Conservation (phyloP, 208 protist species). For the Crithidia expoeki region DNA sequence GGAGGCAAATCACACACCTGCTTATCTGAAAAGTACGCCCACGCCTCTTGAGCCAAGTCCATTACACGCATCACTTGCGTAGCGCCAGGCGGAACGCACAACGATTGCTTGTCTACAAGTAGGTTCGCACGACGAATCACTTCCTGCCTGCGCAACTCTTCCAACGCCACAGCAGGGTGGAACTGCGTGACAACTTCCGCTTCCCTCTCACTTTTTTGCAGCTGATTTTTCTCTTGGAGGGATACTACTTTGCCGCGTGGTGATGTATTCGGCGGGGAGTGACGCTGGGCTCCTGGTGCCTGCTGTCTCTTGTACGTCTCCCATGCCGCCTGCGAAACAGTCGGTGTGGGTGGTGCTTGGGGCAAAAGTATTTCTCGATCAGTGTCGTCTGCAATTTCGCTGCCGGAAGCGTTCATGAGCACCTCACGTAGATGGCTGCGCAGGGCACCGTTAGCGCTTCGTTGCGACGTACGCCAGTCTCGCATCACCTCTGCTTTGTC, state of each 20-base stretch:
- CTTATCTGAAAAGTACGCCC: background rate
- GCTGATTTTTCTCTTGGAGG: no score
- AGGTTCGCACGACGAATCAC: background rate
- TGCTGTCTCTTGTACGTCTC: constrained; percentile 6
- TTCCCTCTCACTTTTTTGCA: background rate
- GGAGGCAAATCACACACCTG: background rate
- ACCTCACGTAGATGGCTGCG: constrained; percentile 7
- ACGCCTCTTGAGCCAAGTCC: constrained; percentile 25
- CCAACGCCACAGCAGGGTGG: constrained; percentile 42
- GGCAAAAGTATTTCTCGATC: no score
- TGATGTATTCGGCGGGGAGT: background rate
- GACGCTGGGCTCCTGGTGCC: background rate
- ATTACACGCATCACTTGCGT: constrained; percentile 6
- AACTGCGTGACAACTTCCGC: background rate
- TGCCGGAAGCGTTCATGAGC: background rate
- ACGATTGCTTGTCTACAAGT: background rate
- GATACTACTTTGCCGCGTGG: no score
- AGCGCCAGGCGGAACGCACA: background rate
- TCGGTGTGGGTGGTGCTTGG: background rate
- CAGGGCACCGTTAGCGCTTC: constrained; percentile 24
- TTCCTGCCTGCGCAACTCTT: constrained; percentile 31
- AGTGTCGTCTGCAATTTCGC: background rate
- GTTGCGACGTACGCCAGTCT: constrained; percentile 30
- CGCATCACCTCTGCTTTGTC: constrained; percentile 32
- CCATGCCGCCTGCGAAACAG: constrained; percentile 33